Evolutionary conservation across 495 filamentous ascomycete species (phyloP).

Genomic region (Penicillium chermesinum): DNA sequence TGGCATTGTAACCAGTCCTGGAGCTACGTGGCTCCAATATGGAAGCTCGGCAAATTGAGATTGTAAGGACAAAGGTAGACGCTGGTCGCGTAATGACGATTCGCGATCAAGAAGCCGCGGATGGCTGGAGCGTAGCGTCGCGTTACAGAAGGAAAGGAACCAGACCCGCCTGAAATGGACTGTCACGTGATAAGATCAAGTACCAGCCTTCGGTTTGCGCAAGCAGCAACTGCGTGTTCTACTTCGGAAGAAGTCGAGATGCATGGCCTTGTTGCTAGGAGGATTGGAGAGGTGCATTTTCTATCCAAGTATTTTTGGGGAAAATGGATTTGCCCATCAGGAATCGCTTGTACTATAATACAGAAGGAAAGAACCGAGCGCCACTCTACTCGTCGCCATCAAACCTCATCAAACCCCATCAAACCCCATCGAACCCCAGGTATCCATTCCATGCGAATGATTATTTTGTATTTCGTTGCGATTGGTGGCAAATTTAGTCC

Average conservation of each 20-base stretch:
- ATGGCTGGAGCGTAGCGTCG: constrained; percentile 1
- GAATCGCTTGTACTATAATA: constrained; percentile 23
- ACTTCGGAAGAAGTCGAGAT: too few species aligned
- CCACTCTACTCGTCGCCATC: constrained; percentile 1
- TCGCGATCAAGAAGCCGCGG: not conserved
- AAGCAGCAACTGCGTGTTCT: not conserved
- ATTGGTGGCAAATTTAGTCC: constrained; percentile 27
- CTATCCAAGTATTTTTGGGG: constrained; percentile 9
- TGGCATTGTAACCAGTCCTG: constrained; percentile 28
- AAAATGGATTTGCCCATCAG: constrained; percentile 10
- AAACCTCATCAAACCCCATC: not conserved
- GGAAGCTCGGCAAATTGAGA: not conserved
- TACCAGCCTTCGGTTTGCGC: too few species aligned
- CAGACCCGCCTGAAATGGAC: constrained; percentile 1
- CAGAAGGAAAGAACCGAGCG: constrained; percentile 20
- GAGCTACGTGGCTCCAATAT: not conserved
- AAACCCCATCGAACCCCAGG: constrained; percentile 1
- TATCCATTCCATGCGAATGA: constrained; percentile 8
- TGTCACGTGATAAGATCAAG: constrained; percentile 12
- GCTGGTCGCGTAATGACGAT: not conserved
- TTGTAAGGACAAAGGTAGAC: too few species aligned
- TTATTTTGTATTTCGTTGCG: constrained; percentile 5
- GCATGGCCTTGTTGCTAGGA: too few species aligned
- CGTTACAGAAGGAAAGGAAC: not conserved
- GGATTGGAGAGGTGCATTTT: not conserved